Evolutionary conservation across 176 grass and related monocot species (phyloP), one percentile per base, ranked within the genome.

Genomic region (Panicum miliaceum): DNA sequence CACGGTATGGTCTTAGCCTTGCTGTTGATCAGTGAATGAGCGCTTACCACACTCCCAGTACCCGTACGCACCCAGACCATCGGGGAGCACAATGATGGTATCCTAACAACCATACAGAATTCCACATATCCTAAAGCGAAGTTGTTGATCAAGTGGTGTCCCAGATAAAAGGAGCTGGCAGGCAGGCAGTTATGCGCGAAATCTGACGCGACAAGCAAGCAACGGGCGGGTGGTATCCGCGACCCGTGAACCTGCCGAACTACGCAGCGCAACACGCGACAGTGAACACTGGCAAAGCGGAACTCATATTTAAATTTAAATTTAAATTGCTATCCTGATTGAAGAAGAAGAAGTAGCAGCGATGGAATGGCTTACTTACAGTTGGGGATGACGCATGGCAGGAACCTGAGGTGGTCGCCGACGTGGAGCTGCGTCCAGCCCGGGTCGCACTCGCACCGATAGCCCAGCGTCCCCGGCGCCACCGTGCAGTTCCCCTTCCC

Each of bases 371-470:
- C 1, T 10, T 6, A 18, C 81, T 91, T 84, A 99, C 96, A 99
- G 68, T 99, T 99, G 37, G 96, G 96, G 74, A 99, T 57, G 91
- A 99, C 62, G 81, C 96, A 99, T 5, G 96, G 93, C 32, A 96
- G 83, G 84, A 96, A 99, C 37, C 83, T 61, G 73, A 96, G 74
- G 52, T 27, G 67, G 81, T 94, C 93, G 76, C 77, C 85, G 54
- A 90, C 70, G 60, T 92, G 89, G 53, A 99, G 68, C 90, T 99
- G 93, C 79, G 64, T 73, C 96, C 96, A 99, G 0, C 96, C 96
- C 0, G 82, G 80, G 4, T 90, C 80, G 81, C 96, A 99, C 40
- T 94, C 81, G 78, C 96, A 99, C 48, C 76, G 58, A 48, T 91
- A 99, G 2, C 96, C 96, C 63, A 70, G 58, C 3, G 81, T 18